Base-by-base conservation (phyloP, 2,329 filamentous ascomycete species). In the Penicillium sclerotigenum region DNA sequence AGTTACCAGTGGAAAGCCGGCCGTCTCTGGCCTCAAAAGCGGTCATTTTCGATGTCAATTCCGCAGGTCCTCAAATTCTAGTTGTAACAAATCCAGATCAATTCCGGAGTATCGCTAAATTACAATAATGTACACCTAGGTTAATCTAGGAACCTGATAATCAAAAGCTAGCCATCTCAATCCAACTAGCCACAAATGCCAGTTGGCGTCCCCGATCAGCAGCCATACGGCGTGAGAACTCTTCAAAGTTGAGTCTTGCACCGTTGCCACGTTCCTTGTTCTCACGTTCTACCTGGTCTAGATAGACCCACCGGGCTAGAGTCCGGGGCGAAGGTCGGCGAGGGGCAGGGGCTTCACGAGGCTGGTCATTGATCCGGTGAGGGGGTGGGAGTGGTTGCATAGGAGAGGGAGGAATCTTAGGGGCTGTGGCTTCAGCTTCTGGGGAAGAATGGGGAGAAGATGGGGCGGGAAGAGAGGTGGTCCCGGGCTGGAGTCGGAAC, bases 101-200 rank as follows among this genome's bases (percentile, higher is more conserved):
- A 55, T 20, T 22, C n/a, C 9, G 8, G 26, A 18, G 10, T 34
- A 14, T 14, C 47, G 47, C 41, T 55, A 52, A 55, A 46, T 34
- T 46, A 49, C 52, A 50, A 18, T 37, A 46, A 41, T 52, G 28
- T 52, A 55, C 53, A 55, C n/a, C 6, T 31, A 43, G 40, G 16
- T 18, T 13, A 38, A 31, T 11, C 29, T 9, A n/a, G 42, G 13
- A 36, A 11, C 10, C 9, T 46, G 16, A 84, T 68, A 86, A 83
- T 57, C 61, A 85, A 69, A 86, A 83, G 70, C 80, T 79, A 65
- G 83, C 83, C 80, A 85, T 80, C 61, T 97, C 92, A 73, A 97
- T 90, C 93, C 93, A 97, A 66, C 85, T 90, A 57, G 90, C 90
- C 45, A 97, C 80, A 73, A 96, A 93, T 63, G 90, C 89, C 59